phyloP scores from a whole-genome alignment of 805 yeast genomes.

The Candida suzukii region DNA sequence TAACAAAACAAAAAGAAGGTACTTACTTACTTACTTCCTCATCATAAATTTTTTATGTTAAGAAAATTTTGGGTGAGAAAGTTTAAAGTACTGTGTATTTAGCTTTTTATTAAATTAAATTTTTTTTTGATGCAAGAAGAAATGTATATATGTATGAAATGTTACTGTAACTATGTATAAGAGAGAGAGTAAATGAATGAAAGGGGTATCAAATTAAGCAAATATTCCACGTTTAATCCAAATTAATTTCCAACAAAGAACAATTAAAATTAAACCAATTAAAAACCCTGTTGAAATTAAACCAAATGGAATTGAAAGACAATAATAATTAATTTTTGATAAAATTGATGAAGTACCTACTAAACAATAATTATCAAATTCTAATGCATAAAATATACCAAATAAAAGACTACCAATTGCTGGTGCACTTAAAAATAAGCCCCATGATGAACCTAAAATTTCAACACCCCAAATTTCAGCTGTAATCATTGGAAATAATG shows the following conservation, averaged over 20 bases:
- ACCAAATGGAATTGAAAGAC: conserved; percentile 12
- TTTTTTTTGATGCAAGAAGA: no score
- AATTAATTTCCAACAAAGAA: neutral
- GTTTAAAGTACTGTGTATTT: no score
- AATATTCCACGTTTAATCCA: neutral
- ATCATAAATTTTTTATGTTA: no score
- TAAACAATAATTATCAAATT: conserved; percentile 40
- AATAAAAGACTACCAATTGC: conserved; percentile 70
- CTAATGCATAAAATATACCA: conserved; percentile 62
- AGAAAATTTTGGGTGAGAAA: no score
- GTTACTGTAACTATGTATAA: no score
- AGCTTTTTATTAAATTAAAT: no score
- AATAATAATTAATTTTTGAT: conserved; percentile 2
- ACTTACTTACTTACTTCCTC: no score
- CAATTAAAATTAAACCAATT: neutral
- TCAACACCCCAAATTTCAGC: conserved; percentile 82
- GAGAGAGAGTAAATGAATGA: no score
- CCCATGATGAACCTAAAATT: conserved; percentile 86
- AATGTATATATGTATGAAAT: no score
- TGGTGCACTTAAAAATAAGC: conserved; percentile 81
- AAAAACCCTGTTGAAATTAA: conserved; percentile 2
- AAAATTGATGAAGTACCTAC: neutral
- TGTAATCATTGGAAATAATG: conserved; percentile 73
- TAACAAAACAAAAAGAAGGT: no score
- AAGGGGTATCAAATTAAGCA: no score